Base-by-base conservation (phyloP, 768 basidiomycete genomes). In the Boletus sensibilis region DNA sequence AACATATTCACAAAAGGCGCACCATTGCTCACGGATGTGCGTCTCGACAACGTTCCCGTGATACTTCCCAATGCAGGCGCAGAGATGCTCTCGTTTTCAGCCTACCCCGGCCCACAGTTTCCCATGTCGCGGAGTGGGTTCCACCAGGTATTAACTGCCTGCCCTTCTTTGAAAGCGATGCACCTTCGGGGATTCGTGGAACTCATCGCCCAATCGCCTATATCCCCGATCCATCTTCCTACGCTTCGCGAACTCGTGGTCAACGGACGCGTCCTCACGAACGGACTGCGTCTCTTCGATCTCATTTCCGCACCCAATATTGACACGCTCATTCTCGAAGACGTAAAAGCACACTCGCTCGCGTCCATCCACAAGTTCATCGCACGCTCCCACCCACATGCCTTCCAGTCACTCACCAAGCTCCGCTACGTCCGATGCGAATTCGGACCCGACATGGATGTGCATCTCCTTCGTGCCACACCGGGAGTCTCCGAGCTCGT, bases 111-210 rank as follows among this genome's bases (percentile, higher is more conserved):
- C 23, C 64, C 68, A 12, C 68, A 70, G 42, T 71, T 72, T 39
- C 62, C 70, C 11, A 60, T 70, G 54, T 51, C 67, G 16, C 65
- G 65, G 33, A 59, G 54, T 12, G 67, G 55, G 13, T 67, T 71
- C 29, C 60, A 67, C 37, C 56, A 60, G 42, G 57, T 56, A 37
- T 34, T 66, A 4, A 40, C 61, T 6, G 55, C 52, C 38, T 73
- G 69, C 21, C 60, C 65, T 6, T 59, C 48, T 2, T 46, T 71
- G 16, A 59, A 48, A 38, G 52, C 50, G 7, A 69, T 71, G 6
- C 70, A 71, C 45, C 59, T 71, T 34, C 70, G 67, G 18, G 72
- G 72, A 23, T 71, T 61, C 52, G 62, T 71, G n/a, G 71, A 73
- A 25, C 66, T 66, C 49, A 16, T 59, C 14, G 44, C 58, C 12